Conservation (phyloP, 805 yeast species). For the Ogataea thermomethanolica region DNA sequence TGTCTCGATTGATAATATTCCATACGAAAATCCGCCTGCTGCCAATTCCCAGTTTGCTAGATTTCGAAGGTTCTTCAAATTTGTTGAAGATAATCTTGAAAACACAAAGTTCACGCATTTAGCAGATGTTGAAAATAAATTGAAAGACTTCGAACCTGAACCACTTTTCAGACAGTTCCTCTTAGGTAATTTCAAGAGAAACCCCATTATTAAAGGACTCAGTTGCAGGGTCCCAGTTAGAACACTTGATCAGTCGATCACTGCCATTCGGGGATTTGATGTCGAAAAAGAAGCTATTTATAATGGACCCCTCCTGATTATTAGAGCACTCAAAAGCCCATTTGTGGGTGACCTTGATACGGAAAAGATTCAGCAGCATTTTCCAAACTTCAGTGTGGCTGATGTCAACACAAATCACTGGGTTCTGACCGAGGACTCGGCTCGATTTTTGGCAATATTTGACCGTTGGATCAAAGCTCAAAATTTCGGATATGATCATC, state of each 20-base stretch:
- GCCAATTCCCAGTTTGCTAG: constrained; percentile 29
- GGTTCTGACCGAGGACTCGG: constrained; percentile 81
- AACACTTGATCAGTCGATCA: constrained; percentile 57
- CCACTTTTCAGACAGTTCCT: constrained; percentile 66
- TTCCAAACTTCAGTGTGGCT: constrained; percentile 63
- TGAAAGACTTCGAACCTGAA: constrained; percentile 59
- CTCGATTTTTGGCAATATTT: constrained; percentile 61
- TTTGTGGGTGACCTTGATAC: constrained; percentile 28
- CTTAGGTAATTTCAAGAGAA: constrained; percentile 57
- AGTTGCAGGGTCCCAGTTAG: constrained; percentile 59
- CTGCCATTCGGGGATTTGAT: constrained; percentile 57
- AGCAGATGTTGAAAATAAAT: constrained; percentile 54
- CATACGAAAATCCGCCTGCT: constrained; percentile 49
- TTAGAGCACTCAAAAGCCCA: constrained; percentile 68
- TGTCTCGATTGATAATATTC: constrained; percentile 80
- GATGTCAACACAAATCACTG: constrained; percentile 87
- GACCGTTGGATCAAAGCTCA: constrained; percentile 40
- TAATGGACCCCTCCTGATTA: constrained; percentile 66
- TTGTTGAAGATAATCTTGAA: constrained; percentile 7
- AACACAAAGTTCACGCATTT: constrained; percentile 8
- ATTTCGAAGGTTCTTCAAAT: constrained; percentile 25
- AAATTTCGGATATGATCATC: constrained; percentile 12
- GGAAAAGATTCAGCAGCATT: constrained; percentile 30
- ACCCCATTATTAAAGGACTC: constrained; percentile 14
- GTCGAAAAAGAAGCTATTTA: constrained; percentile 16